These are phyloP conservation scores for Globisporangium iwayamae DNA, from an alignment of 352 stramenopile species.

Conservation along the genomic window DNA sequence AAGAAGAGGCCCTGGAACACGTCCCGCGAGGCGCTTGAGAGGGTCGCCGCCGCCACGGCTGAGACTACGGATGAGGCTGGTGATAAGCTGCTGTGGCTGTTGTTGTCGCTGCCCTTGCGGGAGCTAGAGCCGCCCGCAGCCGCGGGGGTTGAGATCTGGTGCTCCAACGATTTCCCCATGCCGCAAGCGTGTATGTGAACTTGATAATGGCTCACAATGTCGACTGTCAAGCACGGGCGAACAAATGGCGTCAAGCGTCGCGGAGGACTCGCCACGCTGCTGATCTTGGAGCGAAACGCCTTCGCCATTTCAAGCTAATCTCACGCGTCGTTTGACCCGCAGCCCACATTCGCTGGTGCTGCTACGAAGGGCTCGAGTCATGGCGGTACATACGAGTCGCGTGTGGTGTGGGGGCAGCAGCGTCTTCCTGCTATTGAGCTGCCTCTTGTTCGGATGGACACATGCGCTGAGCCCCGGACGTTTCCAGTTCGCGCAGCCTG, in stretches of 20 bases:
- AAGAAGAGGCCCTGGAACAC: conserved; percentile 73
- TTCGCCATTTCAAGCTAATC: no score
- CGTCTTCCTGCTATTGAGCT: neutral
- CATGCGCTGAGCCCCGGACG: conserved; percentile 26
- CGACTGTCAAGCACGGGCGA: neutral
- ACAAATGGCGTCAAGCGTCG: neutral
- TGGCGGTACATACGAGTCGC: neutral
- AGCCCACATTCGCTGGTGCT: no score
- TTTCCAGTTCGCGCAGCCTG: conserved; percentile 55
- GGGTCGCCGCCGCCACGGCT: neutral
- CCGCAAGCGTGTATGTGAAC: neutral
- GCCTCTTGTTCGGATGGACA: neutral
- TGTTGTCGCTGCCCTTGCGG: neutral
- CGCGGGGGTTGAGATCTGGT: conserved; percentile 14
- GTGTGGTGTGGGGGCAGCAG: neutral
- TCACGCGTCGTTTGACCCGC: no score
- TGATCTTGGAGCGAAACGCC: no score
- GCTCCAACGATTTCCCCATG: conserved; percentile 30
- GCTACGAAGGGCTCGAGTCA: neutral
- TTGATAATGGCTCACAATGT: neutral
- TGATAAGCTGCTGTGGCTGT: conserved; percentile 1
- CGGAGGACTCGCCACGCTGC: no score
- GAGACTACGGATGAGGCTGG: neutral
- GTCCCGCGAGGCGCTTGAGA: conserved; percentile 31
- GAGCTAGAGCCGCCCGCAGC: neutral